A percentile compares a stretch with the other conserved stretches of the same genome.
Evolutionary conservation across 192 early-diverging fungal genomes (phyloP).

Genomic region (Jimgerdemannia flammicorona): DNA sequence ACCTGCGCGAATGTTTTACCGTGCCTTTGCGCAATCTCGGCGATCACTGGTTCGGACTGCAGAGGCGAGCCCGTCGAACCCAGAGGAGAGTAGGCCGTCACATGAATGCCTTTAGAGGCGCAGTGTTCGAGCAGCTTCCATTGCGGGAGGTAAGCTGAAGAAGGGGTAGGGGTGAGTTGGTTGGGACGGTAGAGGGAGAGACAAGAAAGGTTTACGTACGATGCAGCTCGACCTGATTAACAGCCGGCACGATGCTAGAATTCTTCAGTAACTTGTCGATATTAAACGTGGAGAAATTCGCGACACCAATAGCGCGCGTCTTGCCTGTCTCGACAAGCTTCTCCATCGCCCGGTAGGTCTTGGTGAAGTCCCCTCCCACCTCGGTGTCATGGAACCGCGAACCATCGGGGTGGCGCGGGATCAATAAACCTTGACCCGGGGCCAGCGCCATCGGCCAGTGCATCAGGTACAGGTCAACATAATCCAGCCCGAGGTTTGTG

Average conservation of each 20-base stretch:
- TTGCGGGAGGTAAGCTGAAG: conserved; percentile 33
- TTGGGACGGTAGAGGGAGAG: not conserved
- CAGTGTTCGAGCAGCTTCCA: conserved; percentile 72
- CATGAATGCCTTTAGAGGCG: conserved; percentile 59
- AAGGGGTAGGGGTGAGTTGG: conserved; percentile 5
- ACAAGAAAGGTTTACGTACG: conserved; percentile 51
- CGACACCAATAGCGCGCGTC: conserved; percentile 79
- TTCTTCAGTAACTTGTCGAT: conserved; percentile 60
- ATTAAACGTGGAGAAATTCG: conserved; percentile 67
- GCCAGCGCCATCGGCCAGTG: conserved; percentile 30
- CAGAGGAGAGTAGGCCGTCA: conserved; percentile 84
- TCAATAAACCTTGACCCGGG: conserved; percentile 18
- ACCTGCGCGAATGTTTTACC: conserved; percentile 66
- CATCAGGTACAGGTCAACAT: conserved; percentile 78
- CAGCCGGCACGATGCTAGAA: conserved; percentile 67
- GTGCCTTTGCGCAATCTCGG: conserved; percentile 67
- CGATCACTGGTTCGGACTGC: conserved; percentile 36
- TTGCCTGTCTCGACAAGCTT: conserved; percentile 63
- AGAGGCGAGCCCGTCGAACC: conserved; percentile 41
- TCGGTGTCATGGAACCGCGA: conserved; percentile 24
- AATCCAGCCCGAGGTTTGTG: conserved; percentile 64
- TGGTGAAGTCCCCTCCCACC: conserved; percentile 52
- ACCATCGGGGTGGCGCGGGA: conserved; percentile 27
- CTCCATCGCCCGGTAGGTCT: conserved; percentile 87
- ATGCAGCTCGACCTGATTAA: conserved; percentile 84